Evolutionary conservation across 129 eudicot species (phyloP).

Genomic region (Deinandra increscens): DNA sequence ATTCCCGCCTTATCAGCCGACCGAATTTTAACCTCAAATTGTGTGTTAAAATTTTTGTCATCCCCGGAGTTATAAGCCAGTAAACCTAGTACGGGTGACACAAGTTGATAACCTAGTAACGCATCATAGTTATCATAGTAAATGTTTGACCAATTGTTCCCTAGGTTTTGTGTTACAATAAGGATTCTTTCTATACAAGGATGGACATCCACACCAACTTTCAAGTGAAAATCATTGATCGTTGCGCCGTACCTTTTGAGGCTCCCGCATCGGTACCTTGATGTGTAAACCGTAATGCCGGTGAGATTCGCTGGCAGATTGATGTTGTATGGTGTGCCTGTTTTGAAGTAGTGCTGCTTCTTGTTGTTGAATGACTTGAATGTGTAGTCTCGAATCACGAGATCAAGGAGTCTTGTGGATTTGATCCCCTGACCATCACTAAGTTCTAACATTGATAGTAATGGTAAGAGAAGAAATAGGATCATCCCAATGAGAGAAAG

Average conservation of each 20-base stretch:
- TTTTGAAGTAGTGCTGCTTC: slow-evolving; percentile 46
- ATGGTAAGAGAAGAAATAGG: slow-evolving; percentile 37
- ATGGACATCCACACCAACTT: slow-evolving; percentile 46
- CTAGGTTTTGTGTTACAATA: slow-evolving; percentile 71
- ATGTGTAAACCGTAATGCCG: slow-evolving; percentile 57
- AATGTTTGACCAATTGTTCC: slow-evolving; percentile 71
- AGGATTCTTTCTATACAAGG: slow-evolving; percentile 82
- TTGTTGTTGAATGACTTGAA: slow-evolving; percentile 51
- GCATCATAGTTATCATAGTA: slow-evolving; percentile 63
- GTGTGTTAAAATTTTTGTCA: slow-evolving; percentile 35
- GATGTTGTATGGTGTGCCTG: slow-evolving; percentile 59
- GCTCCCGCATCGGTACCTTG: slow-evolving; percentile 82
- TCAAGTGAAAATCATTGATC: slow-evolving; percentile 55
- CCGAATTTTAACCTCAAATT: slow-evolving; percentile 56
- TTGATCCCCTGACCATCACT: slow-evolving; percentile 51
- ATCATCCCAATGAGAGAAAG: slow-evolving; percentile 24
- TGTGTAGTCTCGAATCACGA: slow-evolving; percentile 77
- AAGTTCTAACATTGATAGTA: slow-evolving; percentile 30
- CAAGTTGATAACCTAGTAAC: slow-evolving; percentile 67
- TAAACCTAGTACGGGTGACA: slow-evolving; percentile 82
- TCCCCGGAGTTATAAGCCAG: slow-evolving; percentile 77
- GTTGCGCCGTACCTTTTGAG: slow-evolving; percentile 79
- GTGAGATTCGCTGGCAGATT: slow-evolving; percentile 71
- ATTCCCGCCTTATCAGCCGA: slow-evolving; percentile 46
- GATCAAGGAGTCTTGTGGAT: slow-evolving; percentile 81